Percentiles rank a stretch among this genome's conserved stretches.
Evolutionary conservation across 192 early-diverging fungal species (phyloP).

Genomic region (Entrophospora sp.): DNA sequence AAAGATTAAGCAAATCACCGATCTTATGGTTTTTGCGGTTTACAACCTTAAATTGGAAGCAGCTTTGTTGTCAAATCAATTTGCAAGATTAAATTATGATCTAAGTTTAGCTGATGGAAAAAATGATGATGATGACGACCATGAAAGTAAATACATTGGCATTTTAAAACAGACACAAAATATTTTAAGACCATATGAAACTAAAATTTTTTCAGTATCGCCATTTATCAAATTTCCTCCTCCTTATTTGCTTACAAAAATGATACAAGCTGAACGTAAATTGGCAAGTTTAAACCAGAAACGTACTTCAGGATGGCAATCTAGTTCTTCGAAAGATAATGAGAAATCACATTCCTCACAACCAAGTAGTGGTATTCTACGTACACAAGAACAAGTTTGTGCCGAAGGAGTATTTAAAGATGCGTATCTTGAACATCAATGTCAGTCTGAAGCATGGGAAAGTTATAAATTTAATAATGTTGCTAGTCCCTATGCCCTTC

Average conservation of each 20-base stretch:
- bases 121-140: not conserved
- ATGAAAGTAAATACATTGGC: conserved; percentile 8
- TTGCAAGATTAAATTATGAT: conserved; percentile 46
- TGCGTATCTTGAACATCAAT: conserved; percentile 32
- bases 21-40: conserved; percentile 75
- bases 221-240: conserved; percentile 79
- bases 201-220: conserved; percentile 78
- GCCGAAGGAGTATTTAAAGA: conserved; percentile 38
- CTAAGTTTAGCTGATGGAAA: not conserved
- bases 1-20: conserved; percentile 73
- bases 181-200: conserved; percentile 43
- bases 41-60: conserved; percentile 87
- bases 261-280: conserved; percentile 45
- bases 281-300: not conserved
- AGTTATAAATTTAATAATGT: conserved; percentile 45
- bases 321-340: not conserved
- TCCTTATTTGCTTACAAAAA: conserved; percentile 66
- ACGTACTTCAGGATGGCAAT: not conserved
- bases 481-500: conserved; percentile 63
- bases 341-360: conserved; percentile 5
- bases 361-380: conserved; percentile 7
- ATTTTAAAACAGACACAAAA: conserved; percentile 12
- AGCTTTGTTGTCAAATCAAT: conserved; percentile 68
- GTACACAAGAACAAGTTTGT: conserved; percentile 22
- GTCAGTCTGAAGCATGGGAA: conserved; percentile 42